Evolutionary conservation across 768 basidiomycete species (phyloP), one percentile per base, ranked within the genome.

Genomic region (Tremella fuciformis): DNA sequence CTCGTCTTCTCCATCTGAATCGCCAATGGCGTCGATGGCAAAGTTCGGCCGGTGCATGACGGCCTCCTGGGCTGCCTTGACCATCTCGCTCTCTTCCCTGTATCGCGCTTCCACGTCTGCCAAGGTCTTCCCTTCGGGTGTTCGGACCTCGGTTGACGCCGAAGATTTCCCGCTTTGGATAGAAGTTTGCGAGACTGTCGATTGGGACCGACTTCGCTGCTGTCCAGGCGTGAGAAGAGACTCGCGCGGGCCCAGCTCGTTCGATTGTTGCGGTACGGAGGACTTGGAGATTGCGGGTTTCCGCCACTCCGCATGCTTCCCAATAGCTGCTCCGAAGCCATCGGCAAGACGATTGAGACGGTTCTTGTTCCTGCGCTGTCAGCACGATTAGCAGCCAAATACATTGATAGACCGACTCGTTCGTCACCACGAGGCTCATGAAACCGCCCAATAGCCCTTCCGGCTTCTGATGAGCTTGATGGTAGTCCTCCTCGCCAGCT

Each of bases 1-100:
- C 74, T 85, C 78, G 73, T 86, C 77, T 11, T 88, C 87, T 0
- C 86, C 86, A 24, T 88, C 89, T 11, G 87, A 88, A 57, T 90
- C 89, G 53, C 85, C 87, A 2, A 86, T 89, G 76, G 92, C 91
- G 71, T 99, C 96, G 59, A 98, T 96, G n/a, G 91, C 91, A 74
- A 99, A 99, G 63, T 88, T 87, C 22, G 90, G 91, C 42, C 94
- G 81, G 74, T 94, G 89, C 87, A 93, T 87, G 47, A 91, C 81
- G 26, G 89, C 88, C 29, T 87, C 87, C 63, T 84, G 88, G 51
- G 87, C 88, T 0, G 85, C 86, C 67, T 86, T 81, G 49, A 89
- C 80, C 79, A 88, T 83, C 6, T 86, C 82, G 73, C 64, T 70
- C 57, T 75, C 70, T 64, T 76, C 74, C 26, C 71, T 59, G 50